Evolutionary conservation across 306 rosid species (phyloP), one percentile per base, ranked within the genome.

Genomic region (Quercus mongolica): DNA sequence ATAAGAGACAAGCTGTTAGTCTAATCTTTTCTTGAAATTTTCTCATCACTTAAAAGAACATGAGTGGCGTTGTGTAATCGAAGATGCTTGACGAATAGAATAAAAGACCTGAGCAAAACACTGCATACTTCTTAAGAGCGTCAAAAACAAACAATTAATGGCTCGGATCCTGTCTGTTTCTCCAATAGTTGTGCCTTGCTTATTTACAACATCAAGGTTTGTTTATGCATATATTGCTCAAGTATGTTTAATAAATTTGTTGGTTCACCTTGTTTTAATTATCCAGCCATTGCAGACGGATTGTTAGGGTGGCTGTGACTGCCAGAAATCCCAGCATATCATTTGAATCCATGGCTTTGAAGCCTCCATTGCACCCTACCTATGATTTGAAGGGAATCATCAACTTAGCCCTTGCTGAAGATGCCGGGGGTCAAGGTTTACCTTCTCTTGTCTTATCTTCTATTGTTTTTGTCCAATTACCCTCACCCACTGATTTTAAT

Each of bases 351-450:
- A 79, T 83, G 76, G 81, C 88, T 38, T 73, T 92, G 76, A 81
- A 86, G 87, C 97, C 97, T 83, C 98, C 97, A 10, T 26, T 82
- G 64, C 98, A 91, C 88, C 98, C 98, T 6, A 91, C 98, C 62
- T 94, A 94, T 84, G 97, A 92, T 86, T 80, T 94, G 86, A 81
- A 78, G 73, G 93, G 89, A 41, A 81, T 87, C 74, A 89, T 94
- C 84, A 84, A 92, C 85, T 84, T 86, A 75, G 94, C 97, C 9
- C 94, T 94, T 78, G 87, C 91, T 63, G 98, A 94, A 80, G 98
- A 94, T 79, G 94, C 92, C 11, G 94, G 93, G 74, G 91, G 88
- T 80, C 84, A 30, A 83, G 98, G 98, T 91, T 88, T 38, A 38
- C 2, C 44, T 69, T 56, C 44, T 46, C 77, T 38, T 74, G 58